Conservation (phyloP, 2,329 filamentous ascomycete species). For the Monosporascus cannonballus region DNA sequence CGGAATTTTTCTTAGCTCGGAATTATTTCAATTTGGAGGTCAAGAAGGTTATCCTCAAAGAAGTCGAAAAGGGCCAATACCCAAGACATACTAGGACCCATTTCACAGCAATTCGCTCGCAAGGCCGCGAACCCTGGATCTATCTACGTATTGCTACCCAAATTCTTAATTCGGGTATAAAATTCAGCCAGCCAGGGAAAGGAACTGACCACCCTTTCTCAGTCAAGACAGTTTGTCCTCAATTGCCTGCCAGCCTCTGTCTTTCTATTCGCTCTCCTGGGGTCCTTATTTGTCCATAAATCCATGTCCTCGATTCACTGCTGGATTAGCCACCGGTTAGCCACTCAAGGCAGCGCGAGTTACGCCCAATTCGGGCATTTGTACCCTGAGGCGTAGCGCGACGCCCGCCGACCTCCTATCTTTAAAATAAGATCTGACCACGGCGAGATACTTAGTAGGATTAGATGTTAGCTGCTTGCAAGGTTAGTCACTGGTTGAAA, state of each 20-base stretch:
- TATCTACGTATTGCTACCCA: neutral
- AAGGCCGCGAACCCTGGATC: neutral
- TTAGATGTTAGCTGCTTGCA: neutral
- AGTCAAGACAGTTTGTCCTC: neutral
- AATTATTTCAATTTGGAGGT: too few species aligned
- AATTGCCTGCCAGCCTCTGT: neutral
- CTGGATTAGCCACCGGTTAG: neutral
- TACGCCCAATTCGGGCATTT: neutral
- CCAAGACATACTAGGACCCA: neutral
- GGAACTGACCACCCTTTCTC: neutral
- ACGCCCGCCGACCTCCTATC: neutral
- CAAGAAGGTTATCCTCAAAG: too few species aligned
- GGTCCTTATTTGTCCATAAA: too few species aligned
- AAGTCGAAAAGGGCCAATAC: neutral
- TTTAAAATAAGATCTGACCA: too few species aligned
- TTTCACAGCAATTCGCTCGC: neutral
- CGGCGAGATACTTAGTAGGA: too few species aligned
- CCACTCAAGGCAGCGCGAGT: neutral
- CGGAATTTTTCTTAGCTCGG: too few species aligned
- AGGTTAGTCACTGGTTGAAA: neutral
- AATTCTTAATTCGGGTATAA: neutral
- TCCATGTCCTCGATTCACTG: neutral
- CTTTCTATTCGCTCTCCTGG: neutral
- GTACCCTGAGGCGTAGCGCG: too few species aligned
- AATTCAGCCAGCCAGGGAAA: neutral